These are phyloP conservation scores for Capsicum rhomboideum DNA, from an alignment of 257 asterid species.

Conservation along the genomic window DNA sequence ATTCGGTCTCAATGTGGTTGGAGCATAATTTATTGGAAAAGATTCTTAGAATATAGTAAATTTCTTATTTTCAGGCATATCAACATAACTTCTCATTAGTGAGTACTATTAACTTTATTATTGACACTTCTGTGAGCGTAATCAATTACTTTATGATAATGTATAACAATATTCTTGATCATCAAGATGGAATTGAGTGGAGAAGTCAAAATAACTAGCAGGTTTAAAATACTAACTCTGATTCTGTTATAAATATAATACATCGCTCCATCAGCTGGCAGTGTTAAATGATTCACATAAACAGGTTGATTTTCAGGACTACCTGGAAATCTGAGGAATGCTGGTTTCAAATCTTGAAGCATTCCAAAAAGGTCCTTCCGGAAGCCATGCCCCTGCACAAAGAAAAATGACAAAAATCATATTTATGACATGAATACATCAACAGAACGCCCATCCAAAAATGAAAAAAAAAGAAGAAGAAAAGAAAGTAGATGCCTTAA, in stretches of 20 bases:
- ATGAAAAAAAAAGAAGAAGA: neutral
- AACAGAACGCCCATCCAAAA: neutral
- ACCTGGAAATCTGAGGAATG: constrained; percentile 91
- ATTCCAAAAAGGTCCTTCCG: constrained; percentile 78
- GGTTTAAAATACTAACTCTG: neutral
- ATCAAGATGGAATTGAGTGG: neutral
- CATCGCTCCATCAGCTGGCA: neutral
- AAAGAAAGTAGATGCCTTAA: neutral
- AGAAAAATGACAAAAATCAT: neutral
- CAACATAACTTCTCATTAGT: too few relatives aligned
- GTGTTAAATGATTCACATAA: neutral
- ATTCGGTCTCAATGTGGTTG: too few relatives aligned
- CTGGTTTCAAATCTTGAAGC: constrained; percentile 65
- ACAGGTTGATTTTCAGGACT: constrained; percentile 1
- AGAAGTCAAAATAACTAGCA: neutral
- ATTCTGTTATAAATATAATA: neutral
- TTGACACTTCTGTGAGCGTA: too few relatives aligned
- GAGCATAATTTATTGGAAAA: too few relatives aligned
- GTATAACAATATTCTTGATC: neutral
- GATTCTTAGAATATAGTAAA: too few relatives aligned
- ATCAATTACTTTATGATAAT: too few relatives aligned
- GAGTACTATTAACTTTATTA: too few relatives aligned
- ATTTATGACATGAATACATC: neutral
- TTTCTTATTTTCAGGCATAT: too few relatives aligned
- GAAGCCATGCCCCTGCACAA: constrained; percentile 80